phyloP scores from a whole-genome alignment of 306 rosid genomes.

The Abrus precatorius region DNA sequence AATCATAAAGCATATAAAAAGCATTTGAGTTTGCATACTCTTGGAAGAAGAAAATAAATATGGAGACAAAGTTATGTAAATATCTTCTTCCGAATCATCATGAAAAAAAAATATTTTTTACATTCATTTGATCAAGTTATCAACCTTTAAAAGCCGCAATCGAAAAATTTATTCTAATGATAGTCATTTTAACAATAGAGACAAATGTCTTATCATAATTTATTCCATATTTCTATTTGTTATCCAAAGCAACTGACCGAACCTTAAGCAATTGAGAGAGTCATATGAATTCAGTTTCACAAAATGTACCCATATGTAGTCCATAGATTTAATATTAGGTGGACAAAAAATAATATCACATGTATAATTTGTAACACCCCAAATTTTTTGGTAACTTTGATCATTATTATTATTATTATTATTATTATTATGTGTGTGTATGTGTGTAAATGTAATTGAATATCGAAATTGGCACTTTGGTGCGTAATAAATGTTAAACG shows the following conservation, averaged over 20 bases:
- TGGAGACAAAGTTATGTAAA: not conserved
- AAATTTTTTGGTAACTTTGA: too few relatives aligned
- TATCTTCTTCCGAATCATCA: not conserved
- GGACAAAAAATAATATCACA: not conserved
- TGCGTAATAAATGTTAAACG: too few relatives aligned
- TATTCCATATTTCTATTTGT: not conserved
- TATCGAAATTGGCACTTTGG: too few relatives aligned
- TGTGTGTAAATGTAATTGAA: too few relatives aligned
- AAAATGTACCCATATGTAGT: not conserved
- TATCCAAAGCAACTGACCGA: not conserved
- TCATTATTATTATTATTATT: too few relatives aligned
- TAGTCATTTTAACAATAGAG: not conserved
- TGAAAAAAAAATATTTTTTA: not conserved
- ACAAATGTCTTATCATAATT: not conserved
- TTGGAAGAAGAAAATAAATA: not conserved
- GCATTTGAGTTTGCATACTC: not conserved
- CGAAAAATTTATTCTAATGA: not conserved
- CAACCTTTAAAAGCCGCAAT: not conserved
- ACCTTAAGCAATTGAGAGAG: not conserved
- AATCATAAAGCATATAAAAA: not conserved
- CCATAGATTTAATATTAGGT: not conserved
- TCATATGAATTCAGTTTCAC: not conserved
- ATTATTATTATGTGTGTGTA: too few relatives aligned
- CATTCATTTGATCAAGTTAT: not conserved
- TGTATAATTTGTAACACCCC: too few relatives aligned